A percentile compares a stretch with the other conserved stretches of the same genome.
phyloP scores from a whole-genome alignment of 2,329 filamentous ascomycete species.

The Helotiales sp. region DNA sequence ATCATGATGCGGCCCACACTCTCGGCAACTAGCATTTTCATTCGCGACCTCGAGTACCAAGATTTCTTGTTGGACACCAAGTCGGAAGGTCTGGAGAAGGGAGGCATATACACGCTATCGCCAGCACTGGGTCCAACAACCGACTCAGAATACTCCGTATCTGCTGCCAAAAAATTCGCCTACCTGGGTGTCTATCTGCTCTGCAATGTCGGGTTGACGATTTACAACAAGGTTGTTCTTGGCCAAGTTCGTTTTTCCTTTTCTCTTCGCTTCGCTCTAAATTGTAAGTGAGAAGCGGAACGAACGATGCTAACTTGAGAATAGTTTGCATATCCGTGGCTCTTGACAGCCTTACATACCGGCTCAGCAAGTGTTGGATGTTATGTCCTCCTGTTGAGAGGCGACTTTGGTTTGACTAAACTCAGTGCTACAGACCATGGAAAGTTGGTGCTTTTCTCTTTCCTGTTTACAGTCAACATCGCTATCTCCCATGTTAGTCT shows the following conservation, averaged over 20 bases:
- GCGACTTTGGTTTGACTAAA: slow-evolving; percentile 53
- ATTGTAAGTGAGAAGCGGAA: not conserved
- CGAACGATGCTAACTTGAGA: not conserved
- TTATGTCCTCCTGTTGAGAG: slow-evolving; percentile 49
- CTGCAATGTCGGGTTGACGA: not conserved
- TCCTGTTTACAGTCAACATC: slow-evolving; percentile 63
- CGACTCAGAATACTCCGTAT: not conserved
- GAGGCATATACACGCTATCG: not conserved
- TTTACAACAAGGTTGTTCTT: not conserved
- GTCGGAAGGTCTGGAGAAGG: no score
- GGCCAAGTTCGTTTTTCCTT: not conserved
- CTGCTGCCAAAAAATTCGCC: not conserved
- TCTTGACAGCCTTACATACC: slow-evolving; percentile 59
- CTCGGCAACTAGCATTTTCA: no score
- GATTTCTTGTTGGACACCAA: no score
- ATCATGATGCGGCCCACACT: no score
- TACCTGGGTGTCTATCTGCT: not conserved
- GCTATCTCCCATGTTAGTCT: slow-evolving; percentile 65
- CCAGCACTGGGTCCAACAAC: not conserved
- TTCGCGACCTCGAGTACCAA: no score
- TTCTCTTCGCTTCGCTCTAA: not conserved
- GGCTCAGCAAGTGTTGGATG: slow-evolving; percentile 59
- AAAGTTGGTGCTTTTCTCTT: slow-evolving; percentile 57
- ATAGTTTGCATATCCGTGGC: slow-evolving; percentile 60
- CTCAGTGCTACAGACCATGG: slow-evolving; percentile 54